Conservation (phyloP, 2,329 filamentous ascomycete species). For the Aspergillus ustus region DNA sequence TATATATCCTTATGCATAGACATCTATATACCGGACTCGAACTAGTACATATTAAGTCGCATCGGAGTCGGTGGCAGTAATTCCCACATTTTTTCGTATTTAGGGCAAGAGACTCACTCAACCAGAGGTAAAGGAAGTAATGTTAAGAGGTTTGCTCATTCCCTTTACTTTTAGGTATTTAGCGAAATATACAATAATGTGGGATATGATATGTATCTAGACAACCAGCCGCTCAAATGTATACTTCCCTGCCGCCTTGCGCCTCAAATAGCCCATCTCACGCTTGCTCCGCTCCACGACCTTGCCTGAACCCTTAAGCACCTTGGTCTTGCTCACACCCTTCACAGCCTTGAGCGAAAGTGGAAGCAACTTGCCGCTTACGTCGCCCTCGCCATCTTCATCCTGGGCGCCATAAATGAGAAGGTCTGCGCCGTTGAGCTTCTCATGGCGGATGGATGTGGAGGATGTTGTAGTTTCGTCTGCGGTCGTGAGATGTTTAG, state of each 20-base stretch:
- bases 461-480: slow-evolving; percentile 19
- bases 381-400: slow-evolving; percentile 38
- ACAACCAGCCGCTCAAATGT: slow-evolving; percentile 77
- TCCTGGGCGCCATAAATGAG: slow-evolving; percentile 37
- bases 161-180: neutral
- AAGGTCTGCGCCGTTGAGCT: slow-evolving; percentile 46
- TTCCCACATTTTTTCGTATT: neutral
- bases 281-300: slow-evolving; percentile 69
- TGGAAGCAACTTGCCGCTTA: slow-evolving; percentile 61
- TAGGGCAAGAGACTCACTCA: slow-evolving; percentile 8
- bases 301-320: slow-evolving; percentile 70
- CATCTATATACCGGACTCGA: slow-evolving; percentile 15
- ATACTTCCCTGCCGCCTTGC: slow-evolving; percentile 80
- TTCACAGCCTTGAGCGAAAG: slow-evolving; percentile 70
- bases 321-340: slow-evolving; percentile 50
- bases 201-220: slow-evolving; percentile 41
- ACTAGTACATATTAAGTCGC: slow-evolving; percentile 20
- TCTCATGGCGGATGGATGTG: slow-evolving; percentile 39
- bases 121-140: neutral
- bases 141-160: neutral
- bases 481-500: slow-evolving; percentile 1
- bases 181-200: neutral
- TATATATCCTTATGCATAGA: slow-evolving; percentile 18
- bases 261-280: slow-evolving; percentile 77
- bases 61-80: slow-evolving; percentile 12